These are phyloP conservation scores for Talaromyces sp. DNA, from an alignment of 2,329 filamentous ascomycete genomes.

Conservation along the genomic window DNA sequence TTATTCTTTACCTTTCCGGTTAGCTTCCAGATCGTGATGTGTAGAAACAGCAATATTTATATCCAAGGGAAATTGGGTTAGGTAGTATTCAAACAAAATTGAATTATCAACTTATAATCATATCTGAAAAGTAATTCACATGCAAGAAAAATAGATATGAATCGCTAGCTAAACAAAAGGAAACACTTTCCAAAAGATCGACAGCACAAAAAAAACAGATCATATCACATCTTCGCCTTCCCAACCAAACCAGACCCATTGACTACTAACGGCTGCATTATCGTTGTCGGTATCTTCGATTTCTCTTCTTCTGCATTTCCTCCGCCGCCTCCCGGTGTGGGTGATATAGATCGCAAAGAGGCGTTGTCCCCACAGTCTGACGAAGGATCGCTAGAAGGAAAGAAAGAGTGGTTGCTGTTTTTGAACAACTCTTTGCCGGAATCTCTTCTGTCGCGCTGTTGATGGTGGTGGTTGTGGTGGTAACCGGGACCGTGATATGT, in stretches of 20 bases:
- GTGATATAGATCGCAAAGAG: slow-evolving; percentile 4
- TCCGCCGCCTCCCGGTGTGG: neutral
- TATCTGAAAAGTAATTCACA: neutral
- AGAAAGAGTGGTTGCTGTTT: neutral
- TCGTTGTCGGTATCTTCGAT: slow-evolving; percentile 9
- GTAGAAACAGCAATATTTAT: slow-evolving; percentile 1
- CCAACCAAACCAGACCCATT: slow-evolving; percentile 25
- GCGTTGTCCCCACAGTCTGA: neutral
- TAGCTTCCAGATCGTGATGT: neutral
- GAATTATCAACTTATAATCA: neutral
- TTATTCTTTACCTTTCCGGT: neutral
- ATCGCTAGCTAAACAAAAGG: neutral
- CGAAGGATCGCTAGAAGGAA: neutral
- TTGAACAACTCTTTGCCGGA: slow-evolving; percentile 10
- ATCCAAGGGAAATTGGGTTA: neutral
- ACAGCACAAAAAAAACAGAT: neutral
- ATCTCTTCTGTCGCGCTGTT: slow-evolving; percentile 8
- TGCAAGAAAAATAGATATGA: neutral
- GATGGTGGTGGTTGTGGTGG: neutral
- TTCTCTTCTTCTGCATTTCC: neutral
- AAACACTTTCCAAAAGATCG: neutral
- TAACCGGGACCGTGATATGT: too few relatives aligned
- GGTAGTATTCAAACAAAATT: neutral
- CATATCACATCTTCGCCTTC: slow-evolving; percentile 3
- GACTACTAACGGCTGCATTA: slow-evolving; percentile 28